These are phyloP conservation scores for Nemania bipapillata DNA, from an alignment of 2,329 filamentous ascomycete species.

Conservation along the genomic window DNA sequence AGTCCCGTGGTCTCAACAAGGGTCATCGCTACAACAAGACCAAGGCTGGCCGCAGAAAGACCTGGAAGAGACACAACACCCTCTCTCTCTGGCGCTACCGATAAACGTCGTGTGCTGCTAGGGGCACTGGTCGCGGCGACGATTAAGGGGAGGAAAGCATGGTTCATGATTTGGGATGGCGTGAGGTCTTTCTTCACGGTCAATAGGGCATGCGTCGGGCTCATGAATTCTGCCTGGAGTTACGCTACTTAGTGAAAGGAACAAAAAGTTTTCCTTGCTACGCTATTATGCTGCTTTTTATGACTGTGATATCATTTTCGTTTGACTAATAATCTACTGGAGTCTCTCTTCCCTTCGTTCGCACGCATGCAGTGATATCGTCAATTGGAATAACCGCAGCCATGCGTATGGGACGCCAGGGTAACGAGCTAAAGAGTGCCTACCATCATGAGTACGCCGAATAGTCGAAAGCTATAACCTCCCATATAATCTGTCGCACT, in stretches of 20 bases:
- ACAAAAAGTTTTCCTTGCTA: conserved; percentile 46
- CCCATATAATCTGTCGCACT: not conserved
- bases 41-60: conserved; percentile 95
- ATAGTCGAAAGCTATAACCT: not conserved
- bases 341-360: conserved; percentile 7
- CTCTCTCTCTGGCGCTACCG: conserved; percentile 98
- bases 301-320: conserved; percentile 39
- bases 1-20: conserved; percentile 99
- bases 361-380: not conserved
- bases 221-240: conserved; percentile 51
- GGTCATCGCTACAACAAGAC: conserved; percentile 99
- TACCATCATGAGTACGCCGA: not conserved
- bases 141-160: conserved; percentile 39
- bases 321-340: conserved; percentile 27
- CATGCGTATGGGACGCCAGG: not conserved
- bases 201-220: conserved; percentile 48
- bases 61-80: conserved; percentile 99
- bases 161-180: conserved; percentile 49
- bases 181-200: conserved; percentile 50
- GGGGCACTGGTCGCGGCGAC: conserved; percentile 35
- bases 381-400: not conserved
- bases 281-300: conserved; percentile 36
- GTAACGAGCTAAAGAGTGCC: not conserved
- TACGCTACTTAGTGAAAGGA: conserved; percentile 51
- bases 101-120: conserved; percentile 61